Base-by-base conservation (phyloP, 1,284 basidiomycete genomes). In the Trichosporon faecale region DNA sequence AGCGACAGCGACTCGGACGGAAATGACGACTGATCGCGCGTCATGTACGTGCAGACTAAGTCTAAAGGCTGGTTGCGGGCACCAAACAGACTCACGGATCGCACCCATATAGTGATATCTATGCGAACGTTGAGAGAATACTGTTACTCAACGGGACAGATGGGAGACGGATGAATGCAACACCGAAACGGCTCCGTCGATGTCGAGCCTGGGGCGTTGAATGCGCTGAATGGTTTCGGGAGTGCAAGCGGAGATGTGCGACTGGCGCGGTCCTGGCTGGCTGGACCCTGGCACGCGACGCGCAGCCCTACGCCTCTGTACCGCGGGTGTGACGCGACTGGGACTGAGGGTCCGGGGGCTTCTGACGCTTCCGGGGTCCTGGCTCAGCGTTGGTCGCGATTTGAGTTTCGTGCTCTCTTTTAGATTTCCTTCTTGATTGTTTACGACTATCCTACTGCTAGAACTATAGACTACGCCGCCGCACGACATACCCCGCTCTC, bases 341-440 rank as follows among this genome's bases (percentile, higher is more conserved):
- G 21, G 21, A 23, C 2, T n/a, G 46, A 52, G 46, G n/a, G 46
- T 52, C 21, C 46, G 46, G 46, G 18, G 46, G 46, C 46, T 52
- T 52, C 46, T 52, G 46, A 23, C 46, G 46, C 46, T 52, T 52
- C 46, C 46, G 46, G 21, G 46, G 46, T 52, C 46, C 46, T 52
- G 46, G 46, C 46, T 52, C 46, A 52, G 46, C 21, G 21, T 21
- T 21, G 8, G n/a, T 18, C 16, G n/a, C 46, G n/a, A 52, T 52
- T 52, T 52, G 46, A 52, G 46, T 52, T 52, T 52, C 46, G 46
- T 52, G 46, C 23, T 52, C 46, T 52, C 21, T 52, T 52, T 52
- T 52, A 21, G 46, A 52, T 52, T 21, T 46, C 44, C 44, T n/a
- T 52, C 46, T 52, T 21, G 46, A 52, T 52, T 52, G 46, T 52